Percentiles rank a stretch among this genome's conserved stretches.
phyloP scores from a whole-genome alignment of 345 rosid species.

The Chamaenerion angustifolium region DNA sequence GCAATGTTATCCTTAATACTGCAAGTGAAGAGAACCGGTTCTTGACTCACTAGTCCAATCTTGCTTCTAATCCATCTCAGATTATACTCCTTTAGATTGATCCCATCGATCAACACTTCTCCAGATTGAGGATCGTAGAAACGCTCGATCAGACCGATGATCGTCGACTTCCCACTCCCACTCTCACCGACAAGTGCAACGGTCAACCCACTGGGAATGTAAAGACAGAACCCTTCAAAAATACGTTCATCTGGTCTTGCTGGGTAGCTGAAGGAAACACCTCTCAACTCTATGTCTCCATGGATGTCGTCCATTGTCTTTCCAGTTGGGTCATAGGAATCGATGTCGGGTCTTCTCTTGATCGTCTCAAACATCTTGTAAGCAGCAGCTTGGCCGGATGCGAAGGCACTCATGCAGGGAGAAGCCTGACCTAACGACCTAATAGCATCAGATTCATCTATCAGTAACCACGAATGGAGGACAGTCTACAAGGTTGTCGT shows the following conservation, averaged over 20 bases:
- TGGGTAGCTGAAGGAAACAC: conserved; percentile 26
- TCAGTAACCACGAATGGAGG: no score
- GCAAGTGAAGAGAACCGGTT: conserved; percentile 22
- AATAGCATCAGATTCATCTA: no score
- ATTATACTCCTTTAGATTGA: conserved; percentile 18
- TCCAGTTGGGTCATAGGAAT: conserved; percentile 18
- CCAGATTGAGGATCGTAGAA: conserved; percentile 24
- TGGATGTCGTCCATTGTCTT: conserved; percentile 14
- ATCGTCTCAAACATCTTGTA: conserved; percentile 29
- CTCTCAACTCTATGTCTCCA: conserved; percentile 21
- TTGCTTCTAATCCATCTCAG: conserved; percentile 23
- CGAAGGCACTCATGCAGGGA: conserved; percentile 24
- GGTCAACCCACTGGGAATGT: conserved; percentile 17
- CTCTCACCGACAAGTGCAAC: conserved; percentile 33
- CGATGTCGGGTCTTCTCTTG: conserved; percentile 19
- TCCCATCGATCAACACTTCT: conserved; percentile 21
- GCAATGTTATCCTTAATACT: conserved; percentile 26
- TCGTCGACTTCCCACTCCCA: conserved; percentile 32
- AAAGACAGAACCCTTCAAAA: conserved; percentile 19
- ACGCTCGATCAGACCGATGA: conserved; percentile 22
- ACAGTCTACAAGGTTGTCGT: no score
- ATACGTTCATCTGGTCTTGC: conserved; percentile 26
- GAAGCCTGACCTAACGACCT: conserved; percentile 37
- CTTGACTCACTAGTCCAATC: conserved; percentile 29
- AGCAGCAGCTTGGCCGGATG: conserved; percentile 25